These are phyloP conservation scores for Trichothecium roseum DNA, from an alignment of 2,329 filamentous ascomycete genomes.

Conservation along the genomic window DNA sequence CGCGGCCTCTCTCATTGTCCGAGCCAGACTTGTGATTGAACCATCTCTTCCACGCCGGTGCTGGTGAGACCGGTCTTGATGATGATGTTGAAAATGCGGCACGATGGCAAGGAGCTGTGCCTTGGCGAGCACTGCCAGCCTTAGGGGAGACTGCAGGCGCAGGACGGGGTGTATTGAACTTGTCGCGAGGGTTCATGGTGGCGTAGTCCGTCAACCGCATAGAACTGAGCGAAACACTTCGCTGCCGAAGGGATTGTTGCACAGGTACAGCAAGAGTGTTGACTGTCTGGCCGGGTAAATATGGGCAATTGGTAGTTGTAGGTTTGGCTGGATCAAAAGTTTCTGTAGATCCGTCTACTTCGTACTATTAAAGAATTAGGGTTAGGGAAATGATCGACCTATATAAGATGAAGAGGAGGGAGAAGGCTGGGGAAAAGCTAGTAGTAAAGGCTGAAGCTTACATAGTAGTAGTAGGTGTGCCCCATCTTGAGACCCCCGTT, in stretches of 20 bases:
- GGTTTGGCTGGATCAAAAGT: constrained; percentile 63
- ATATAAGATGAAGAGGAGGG: constrained; percentile 2
- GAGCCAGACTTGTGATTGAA: constrained; percentile 31
- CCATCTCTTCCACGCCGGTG: constrained; percentile 40
- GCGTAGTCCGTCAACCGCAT: constrained; percentile 48
- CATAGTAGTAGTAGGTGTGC: constrained; percentile 91
- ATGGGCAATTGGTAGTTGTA: constrained; percentile 69
- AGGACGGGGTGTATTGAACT: constrained; percentile 59
- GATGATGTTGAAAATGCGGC: constrained; percentile 26
- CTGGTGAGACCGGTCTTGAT: constrained; percentile 32
- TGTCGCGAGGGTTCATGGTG: constrained; percentile 71
- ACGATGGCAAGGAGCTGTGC: constrained; percentile 18
- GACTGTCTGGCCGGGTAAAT: constrained; percentile 77
- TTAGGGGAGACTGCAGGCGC: constrained; percentile 26
- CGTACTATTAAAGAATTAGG: constrained; percentile 48
- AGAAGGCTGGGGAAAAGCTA: constrained; percentile 2
- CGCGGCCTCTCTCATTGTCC: constrained; percentile 22
- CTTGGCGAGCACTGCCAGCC: constrained; percentile 13
- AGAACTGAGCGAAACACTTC: constrained; percentile 57
- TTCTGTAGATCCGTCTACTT: constrained; percentile 69
- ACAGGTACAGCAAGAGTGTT: constrained; percentile 76
- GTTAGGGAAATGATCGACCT: constrained; percentile 3
- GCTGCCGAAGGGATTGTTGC: constrained; percentile 48
- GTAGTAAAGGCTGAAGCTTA: constrained; percentile 33
- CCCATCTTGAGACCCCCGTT: constrained; percentile 85